Base-by-base conservation (phyloP, 305 asterid species). In the Fraxinus greggii region DNA sequence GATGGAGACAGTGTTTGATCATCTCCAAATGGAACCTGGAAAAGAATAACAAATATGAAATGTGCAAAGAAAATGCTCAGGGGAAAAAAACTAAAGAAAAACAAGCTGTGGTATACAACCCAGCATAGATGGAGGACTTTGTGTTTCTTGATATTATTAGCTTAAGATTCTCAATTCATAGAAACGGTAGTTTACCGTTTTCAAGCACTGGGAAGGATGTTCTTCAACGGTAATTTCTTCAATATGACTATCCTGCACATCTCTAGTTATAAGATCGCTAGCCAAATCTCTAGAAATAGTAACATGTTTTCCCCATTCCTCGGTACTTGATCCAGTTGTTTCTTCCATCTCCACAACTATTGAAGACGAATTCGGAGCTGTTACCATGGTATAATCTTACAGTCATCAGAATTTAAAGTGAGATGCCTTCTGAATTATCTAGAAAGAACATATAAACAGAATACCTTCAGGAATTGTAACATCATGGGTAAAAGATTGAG, bases 401-500 rank as follows among this genome's bases (percentile, higher is more conserved):
- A 84, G 21, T 45, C 45, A 33, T 32, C 73, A 84, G 79, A 33
- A 76, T 59, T 24, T 24, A 24, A 23, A 84, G 33, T 69, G 42
- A 65, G 9, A 77, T 35, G 21, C 15, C 48, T 69, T 80, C 72
- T 72, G 29, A 82, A 48, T 40, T 33, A 35, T 17, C 17, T 63
- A 38, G 5, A 67, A 67, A 12, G 28, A 75, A 79, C 8, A 59
- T 65, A 74, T 29, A 77, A 70, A 19, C 42, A 72, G 36, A 38
- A 73, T 89, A 95, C 97, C 97, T 87, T 89, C 84, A 79, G 86
- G 38, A 83, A 72, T 83, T n/a, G 61, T 26, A 72, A 70, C 76
- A 79, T 84, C 84, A 48, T 83, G 80, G 4, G 29, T 26, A 31
- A 78, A 80, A 79, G 90, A 48, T 17, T 75, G 78, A 33, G 69